phyloP scores from a whole-genome alignment of 1,284 basidiomycete genomes.

The Fomitopsis schrenkii region DNA sequence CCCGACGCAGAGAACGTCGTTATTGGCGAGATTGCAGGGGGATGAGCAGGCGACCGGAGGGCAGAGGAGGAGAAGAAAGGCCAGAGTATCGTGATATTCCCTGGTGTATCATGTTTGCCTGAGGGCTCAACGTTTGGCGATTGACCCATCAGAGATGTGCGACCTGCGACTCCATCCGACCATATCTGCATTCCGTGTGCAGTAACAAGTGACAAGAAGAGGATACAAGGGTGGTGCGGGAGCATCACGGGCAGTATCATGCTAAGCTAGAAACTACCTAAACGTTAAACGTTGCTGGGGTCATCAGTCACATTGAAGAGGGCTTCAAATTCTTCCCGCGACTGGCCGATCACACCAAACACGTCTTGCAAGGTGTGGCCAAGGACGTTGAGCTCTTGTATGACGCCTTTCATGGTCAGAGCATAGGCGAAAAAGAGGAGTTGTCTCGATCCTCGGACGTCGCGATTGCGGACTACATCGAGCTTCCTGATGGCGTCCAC shows the following conservation, averaged over 20 bases:
- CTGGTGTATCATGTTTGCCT: not conserved
- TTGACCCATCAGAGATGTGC: no score
- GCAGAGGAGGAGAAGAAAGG: slow-evolving; percentile 16
- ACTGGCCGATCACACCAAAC: slow-evolving; percentile 82
- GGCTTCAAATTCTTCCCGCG: slow-evolving; percentile 31
- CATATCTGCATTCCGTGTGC: no score
- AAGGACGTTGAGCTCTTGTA: slow-evolving; percentile 77
- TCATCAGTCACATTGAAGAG: slow-evolving; percentile 24
- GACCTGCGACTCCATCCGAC: no score
- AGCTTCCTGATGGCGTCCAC: slow-evolving; percentile 80
- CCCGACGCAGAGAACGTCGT: slow-evolving; percentile 18
- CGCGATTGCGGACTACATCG: slow-evolving; percentile 77
- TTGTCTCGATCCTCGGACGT: slow-evolving; percentile 74
- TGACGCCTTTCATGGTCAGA: slow-evolving; percentile 89
- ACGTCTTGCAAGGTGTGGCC: slow-evolving; percentile 79
- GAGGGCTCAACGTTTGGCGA: not conserved
- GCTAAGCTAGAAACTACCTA: not conserved
- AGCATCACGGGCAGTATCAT: not conserved
- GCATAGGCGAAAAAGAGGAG: slow-evolving; percentile 94
- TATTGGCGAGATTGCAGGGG: slow-evolving; percentile 42
- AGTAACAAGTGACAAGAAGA: no score
- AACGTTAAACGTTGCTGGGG: not conserved
- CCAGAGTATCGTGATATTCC: slow-evolving; percentile 7
- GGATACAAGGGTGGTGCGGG: not conserved
- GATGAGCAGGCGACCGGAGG: slow-evolving; percentile 8